These are phyloP conservation scores for Rhododendron ferrugineum DNA, from an alignment of 148 eudicot genomes.

Conservation along the genomic window DNA sequence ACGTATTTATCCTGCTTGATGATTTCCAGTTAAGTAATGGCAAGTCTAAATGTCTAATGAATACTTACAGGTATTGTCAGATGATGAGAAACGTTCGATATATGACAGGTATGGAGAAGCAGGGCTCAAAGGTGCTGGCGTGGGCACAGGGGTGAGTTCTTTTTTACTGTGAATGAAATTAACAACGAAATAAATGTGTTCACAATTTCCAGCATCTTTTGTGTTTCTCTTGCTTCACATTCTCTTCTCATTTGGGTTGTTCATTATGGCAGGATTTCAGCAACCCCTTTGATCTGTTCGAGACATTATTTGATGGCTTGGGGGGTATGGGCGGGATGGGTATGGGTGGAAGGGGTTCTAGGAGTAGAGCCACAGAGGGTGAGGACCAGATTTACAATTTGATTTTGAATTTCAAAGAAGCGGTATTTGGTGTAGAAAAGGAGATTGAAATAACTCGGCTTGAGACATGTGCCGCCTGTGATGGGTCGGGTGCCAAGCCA, in stretches of 20 bases:
- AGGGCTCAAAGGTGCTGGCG: constrained; percentile 88
- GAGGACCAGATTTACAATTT: constrained; percentile 83
- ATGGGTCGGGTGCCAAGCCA: constrained; percentile 91
- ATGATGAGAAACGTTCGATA: constrained; percentile 93
- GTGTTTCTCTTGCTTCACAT: background rate
- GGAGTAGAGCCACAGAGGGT: constrained; percentile 71
- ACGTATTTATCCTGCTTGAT: background rate
- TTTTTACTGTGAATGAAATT: background rate
- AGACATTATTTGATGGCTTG: constrained; percentile 77
- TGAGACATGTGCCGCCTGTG: constrained; percentile 74
- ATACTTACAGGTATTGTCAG: constrained; percentile 75
- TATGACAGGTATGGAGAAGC: constrained; percentile 97
- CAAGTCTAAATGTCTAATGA: background rate
- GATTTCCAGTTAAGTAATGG: background rate
- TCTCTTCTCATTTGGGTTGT: constrained; percentile 7
- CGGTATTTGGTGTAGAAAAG: constrained; percentile 85
- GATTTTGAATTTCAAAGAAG: constrained; percentile 82
- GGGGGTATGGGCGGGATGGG: constrained; percentile 66
- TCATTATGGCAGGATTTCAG: constrained; percentile 69
- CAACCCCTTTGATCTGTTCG: constrained; percentile 93
- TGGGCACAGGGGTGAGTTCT: constrained; percentile 81
- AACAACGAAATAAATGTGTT: background rate
- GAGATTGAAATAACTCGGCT: constrained; percentile 78
- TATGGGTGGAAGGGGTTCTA: constrained; percentile 81
- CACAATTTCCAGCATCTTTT: background rate